Conservation (phyloP, 768 basidiomycete genomes). For the Hirschioporus abietinus region DNA sequence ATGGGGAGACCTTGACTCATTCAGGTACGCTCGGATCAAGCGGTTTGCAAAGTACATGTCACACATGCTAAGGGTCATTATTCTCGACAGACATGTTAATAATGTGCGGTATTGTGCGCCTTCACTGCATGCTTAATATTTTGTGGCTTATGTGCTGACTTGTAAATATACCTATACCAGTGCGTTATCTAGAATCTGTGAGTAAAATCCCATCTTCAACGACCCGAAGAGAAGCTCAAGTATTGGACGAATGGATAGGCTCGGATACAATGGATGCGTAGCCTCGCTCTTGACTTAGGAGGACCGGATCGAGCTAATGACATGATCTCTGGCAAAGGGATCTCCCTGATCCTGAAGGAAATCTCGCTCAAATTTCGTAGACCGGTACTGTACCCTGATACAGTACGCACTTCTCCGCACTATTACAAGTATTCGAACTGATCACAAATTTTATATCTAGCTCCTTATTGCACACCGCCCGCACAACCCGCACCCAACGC, state of each 20-base stretch:
- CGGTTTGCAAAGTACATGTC: not conserved
- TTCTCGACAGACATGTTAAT: slow-evolving; percentile 59
- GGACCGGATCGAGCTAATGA: slow-evolving; percentile 49
- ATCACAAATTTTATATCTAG: slow-evolving; percentile 25
- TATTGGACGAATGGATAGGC: slow-evolving; percentile 40
- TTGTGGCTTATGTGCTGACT: slow-evolving; percentile 1
- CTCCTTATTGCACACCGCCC: slow-evolving; percentile 62
- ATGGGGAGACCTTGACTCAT: slow-evolving; percentile 78
- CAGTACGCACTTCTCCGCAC: slow-evolving; percentile 31
- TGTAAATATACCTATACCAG: slow-evolving; percentile 25
- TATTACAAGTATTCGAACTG: not conserved
- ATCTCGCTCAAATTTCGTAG: slow-evolving; percentile 61
- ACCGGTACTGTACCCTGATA: slow-evolving; percentile 74
- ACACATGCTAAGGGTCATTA: not conserved
- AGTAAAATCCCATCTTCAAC: slow-evolving; percentile 14
- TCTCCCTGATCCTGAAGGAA: slow-evolving; percentile 73
- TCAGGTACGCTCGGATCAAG: slow-evolving; percentile 48
- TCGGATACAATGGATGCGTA: slow-evolving; percentile 62
- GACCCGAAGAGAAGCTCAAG: too few relatives aligned
- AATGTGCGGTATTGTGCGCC: slow-evolving; percentile 65
- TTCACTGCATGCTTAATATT: slow-evolving; percentile 7
- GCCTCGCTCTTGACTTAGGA: slow-evolving; percentile 53
- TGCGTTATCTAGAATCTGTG: slow-evolving; percentile 68
- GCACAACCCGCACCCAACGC: slow-evolving; percentile 28
- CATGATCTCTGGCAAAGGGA: slow-evolving; percentile 57